Evolutionary conservation across 2,329 filamentous ascomycete genomes (phyloP).

Genomic region (Clonostachys sp.): DNA sequence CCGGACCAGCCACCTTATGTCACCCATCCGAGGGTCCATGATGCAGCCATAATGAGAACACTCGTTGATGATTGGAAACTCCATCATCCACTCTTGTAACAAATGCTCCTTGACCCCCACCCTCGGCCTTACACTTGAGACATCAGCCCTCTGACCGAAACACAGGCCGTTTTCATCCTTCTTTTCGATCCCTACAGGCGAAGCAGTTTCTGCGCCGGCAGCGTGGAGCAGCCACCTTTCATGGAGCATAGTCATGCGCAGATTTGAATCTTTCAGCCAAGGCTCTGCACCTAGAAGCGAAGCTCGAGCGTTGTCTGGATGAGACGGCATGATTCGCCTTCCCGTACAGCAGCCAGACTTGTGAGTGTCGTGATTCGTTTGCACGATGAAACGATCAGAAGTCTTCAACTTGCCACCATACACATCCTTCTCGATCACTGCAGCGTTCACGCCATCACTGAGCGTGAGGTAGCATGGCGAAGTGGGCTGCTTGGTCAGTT

Average conservation of each 20-base stretch:
- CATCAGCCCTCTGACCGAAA: too few relatives aligned
- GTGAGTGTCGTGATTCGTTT: constrained; percentile 49
- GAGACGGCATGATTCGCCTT: too few relatives aligned
- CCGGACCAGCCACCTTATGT: constrained; percentile 16
- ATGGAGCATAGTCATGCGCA: not conserved
- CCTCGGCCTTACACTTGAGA: too few relatives aligned
- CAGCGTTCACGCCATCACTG: not conserved
- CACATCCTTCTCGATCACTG: not conserved
- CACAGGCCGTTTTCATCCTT: too few relatives aligned
- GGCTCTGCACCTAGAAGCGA: not conserved
- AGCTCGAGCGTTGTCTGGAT: too few relatives aligned
- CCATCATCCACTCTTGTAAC: constrained; percentile 40
- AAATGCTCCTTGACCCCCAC: constrained; percentile 15
- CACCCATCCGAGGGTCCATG: constrained; percentile 47
- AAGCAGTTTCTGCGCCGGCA: too few relatives aligned
- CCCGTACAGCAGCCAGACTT: not conserved
- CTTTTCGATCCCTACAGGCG: too few relatives aligned
- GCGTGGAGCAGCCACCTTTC: too few relatives aligned
- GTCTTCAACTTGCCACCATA: constrained; percentile 33
- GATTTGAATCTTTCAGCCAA: not conserved
- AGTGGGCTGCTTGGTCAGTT: not conserved
- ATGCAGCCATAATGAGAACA: constrained; percentile 53
- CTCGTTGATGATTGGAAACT: constrained; percentile 50
- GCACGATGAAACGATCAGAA: constrained; percentile 44
- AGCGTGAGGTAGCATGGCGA: not conserved